phyloP scores from a whole-genome alignment of 177 flowering plant genomes.

The Telopea speciosissima region DNA sequence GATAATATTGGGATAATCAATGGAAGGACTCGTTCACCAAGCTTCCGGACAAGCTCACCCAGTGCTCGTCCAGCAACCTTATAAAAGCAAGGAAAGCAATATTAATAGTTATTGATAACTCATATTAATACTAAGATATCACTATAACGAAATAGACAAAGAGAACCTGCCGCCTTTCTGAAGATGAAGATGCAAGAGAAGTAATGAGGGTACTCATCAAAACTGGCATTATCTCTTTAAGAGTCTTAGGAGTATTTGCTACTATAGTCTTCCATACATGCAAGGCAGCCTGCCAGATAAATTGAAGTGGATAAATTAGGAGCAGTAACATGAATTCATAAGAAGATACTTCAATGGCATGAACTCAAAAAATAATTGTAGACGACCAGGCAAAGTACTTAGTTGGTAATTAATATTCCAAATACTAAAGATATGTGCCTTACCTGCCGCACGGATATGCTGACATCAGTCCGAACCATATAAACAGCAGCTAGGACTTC shows the following conservation, averaged over 20 bases:
- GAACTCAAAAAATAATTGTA: neutral
- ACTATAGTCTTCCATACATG: constrained; percentile 99
- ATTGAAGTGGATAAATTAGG: neutral
- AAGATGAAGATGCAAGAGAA: constrained; percentile 93
- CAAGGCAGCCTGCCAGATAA: constrained; percentile 72
- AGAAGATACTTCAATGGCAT: neutral
- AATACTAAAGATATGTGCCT: neutral
- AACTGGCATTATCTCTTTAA: constrained; percentile 97
- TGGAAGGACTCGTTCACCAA: constrained; percentile 97
- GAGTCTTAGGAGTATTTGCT: constrained; percentile 96
- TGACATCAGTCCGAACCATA: constrained; percentile 97
- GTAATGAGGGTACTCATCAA: constrained; percentile 82
- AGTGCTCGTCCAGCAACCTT: constrained; percentile 92
- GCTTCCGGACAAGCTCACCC: constrained; percentile 98
- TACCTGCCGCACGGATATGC: constrained; percentile 96
- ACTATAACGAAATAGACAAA: neutral
- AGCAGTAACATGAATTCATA: neutral
- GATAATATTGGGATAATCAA: constrained; percentile 84
- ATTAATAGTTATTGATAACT: neutral
- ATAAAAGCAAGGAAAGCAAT: constrained; percentile 1
- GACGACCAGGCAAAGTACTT: neutral
- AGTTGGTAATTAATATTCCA: neutral
- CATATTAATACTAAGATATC: neutral
- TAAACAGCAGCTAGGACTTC: constrained; percentile 97
- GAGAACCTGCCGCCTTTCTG: constrained; percentile 93